Conservation (phyloP, 73 alveolate species). For the Breviolum minutum region DNA sequence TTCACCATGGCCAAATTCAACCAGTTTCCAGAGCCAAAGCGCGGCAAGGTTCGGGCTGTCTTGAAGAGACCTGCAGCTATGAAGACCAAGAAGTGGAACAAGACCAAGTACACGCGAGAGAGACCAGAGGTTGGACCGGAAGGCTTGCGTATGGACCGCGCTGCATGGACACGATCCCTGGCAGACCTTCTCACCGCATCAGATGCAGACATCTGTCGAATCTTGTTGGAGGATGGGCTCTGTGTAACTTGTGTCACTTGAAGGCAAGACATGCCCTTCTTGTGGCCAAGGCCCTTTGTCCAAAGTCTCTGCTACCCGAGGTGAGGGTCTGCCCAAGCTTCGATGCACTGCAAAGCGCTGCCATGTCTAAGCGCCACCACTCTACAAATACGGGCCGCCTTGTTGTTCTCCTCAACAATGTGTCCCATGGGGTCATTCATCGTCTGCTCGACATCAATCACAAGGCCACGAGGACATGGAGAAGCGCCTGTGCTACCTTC, state of each 20-base stretch:
- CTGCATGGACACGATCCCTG: not conserved
- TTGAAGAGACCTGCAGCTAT: not conserved
- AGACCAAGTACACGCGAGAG: too few species aligned
- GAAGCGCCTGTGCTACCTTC: not conserved
- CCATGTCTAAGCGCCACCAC: constrained; percentile 10
- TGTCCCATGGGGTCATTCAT: too few species aligned
- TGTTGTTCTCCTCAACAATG: not conserved
- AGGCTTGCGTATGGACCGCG: not conserved
- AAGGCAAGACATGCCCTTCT: not conserved
- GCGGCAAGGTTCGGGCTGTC: not conserved
- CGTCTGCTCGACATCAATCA: not conserved
- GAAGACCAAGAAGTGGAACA: not conserved
- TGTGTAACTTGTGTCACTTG: not conserved
- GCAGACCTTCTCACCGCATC: too few species aligned
- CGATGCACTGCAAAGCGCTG: too few species aligned
- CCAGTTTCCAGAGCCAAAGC: not conserved
- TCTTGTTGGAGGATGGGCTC: not conserved
- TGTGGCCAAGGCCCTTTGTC: not conserved
- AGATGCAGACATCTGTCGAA: not conserved
- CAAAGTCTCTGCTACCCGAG: not conserved
- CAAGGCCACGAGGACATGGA: not conserved
- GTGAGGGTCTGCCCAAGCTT: too few species aligned
- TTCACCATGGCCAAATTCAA: too few species aligned
- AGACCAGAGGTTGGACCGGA: too few species aligned
- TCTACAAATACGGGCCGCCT: not conserved